These are phyloP conservation scores for Gossypium arboreum DNA, from an alignment of 345 rosid species.

Conservation along the genomic window DNA sequence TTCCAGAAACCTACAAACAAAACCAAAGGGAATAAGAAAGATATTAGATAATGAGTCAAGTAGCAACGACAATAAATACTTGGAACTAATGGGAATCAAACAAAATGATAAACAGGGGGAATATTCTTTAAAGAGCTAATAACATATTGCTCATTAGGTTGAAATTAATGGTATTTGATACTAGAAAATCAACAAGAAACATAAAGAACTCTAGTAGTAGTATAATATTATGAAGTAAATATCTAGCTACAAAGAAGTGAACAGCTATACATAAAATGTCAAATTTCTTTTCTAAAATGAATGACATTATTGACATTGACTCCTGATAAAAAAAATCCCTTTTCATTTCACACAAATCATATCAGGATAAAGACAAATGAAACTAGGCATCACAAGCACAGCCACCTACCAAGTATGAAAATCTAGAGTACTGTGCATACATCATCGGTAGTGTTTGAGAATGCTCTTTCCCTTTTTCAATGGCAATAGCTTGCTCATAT, in stretches of 20 bases:
- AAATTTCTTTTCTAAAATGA: not conserved
- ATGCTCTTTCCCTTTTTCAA: slow-evolving; percentile 93
- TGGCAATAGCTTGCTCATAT: slow-evolving; percentile 89
- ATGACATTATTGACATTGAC: not conserved
- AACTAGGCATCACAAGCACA: not conserved
- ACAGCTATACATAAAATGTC: not conserved
- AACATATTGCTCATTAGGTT: not conserved
- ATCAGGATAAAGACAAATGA: not conserved
- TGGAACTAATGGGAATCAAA: not conserved
- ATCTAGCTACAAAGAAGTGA: not conserved
- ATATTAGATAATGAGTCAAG: not conserved
- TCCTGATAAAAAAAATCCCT: not conserved
- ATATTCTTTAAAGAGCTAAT: not conserved
- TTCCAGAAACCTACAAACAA: slow-evolving; percentile 51
- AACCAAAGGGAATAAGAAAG: not conserved
- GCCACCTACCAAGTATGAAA: slow-evolving; percentile 62
- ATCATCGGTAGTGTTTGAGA: slow-evolving; percentile 69
- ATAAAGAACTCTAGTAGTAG: not conserved
- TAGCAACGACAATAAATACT: not conserved
- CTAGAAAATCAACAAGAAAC: not conserved
- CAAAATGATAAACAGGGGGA: not conserved
- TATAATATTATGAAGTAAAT: not conserved
- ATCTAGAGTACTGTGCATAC: slow-evolving; percentile 86
- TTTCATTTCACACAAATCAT: not conserved
- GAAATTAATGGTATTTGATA: not conserved